A percentile compares a stretch with the other conserved stretches of the same genome.
These are phyloP conservation scores for Dactylonectria macrodidyma DNA, from an alignment of 2,329 filamentous ascomycete species.

Conservation along the genomic window DNA sequence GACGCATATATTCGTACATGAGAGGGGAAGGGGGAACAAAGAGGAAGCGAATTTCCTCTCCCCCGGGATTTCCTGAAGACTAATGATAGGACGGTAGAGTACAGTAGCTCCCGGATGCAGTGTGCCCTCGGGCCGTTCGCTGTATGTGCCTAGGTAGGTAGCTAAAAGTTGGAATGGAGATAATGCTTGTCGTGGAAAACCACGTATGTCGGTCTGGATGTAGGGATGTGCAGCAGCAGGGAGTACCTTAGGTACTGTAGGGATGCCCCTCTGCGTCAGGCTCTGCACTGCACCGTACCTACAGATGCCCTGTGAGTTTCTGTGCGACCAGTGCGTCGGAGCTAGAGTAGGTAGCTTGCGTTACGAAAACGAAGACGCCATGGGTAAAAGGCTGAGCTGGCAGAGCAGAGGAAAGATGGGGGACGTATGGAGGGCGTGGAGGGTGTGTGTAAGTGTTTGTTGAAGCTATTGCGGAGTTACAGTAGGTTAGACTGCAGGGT, in stretches of 20 bases:
- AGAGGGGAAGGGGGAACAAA: background rate
- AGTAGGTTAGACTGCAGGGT: too few species aligned
- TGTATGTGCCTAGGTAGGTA: too few species aligned
- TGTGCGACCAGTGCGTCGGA: conserved; percentile 10
- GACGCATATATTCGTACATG: background rate
- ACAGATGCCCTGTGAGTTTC: conserved; percentile 1
- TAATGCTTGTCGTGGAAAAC: conserved; percentile 29
- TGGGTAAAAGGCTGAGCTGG: background rate
- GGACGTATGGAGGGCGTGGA: too few species aligned
- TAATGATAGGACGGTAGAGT: too few species aligned
- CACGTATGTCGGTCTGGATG: conserved; percentile 42
- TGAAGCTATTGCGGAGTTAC: too few species aligned
- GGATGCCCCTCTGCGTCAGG: conserved; percentile 6
- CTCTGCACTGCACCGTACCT: conserved; percentile 2
- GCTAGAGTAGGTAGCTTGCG: background rate
- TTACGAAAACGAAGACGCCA: background rate
- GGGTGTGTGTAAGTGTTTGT: background rate
- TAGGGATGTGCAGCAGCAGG: background rate
- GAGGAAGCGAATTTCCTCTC: conserved; percentile 4
- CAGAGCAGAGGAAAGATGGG: background rate
- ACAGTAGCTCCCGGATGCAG: background rate
- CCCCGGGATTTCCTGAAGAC: too few species aligned
- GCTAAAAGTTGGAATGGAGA: too few species aligned
- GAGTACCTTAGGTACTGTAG: too few species aligned
- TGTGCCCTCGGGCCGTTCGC: background rate